These are phyloP conservation scores for Stramenopiles sp. DNA, from an alignment of 352 stramenopile genomes.

Conservation along the genomic window DNA sequence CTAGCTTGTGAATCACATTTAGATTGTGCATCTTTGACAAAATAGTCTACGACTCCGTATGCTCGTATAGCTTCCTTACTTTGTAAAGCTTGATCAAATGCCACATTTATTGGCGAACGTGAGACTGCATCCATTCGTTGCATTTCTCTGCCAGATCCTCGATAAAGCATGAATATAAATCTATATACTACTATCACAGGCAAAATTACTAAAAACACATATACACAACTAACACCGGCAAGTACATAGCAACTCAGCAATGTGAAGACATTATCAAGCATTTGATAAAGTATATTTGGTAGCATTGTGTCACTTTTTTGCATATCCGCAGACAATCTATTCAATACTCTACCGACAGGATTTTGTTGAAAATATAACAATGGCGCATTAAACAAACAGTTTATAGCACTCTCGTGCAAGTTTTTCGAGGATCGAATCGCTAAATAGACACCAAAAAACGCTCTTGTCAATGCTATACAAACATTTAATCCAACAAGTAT, in stretches of 20 bases:
- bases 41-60: constrained; percentile 27
- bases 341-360: not conserved
- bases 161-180: not conserved
- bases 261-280: too few relatives aligned
- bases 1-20: not conserved
- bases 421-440: too few relatives aligned
- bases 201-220: too few relatives aligned
- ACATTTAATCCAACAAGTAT: too few relatives aligned
- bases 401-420: constrained; percentile 30
- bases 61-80: constrained; percentile 66
- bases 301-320: constrained; percentile 65
- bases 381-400: constrained; percentile 33
- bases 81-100: constrained; percentile 55
- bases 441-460: too few relatives aligned
- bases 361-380: not conserved
- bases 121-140: not conserved
- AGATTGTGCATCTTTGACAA: constrained; percentile 10
- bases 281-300: too few relatives aligned
- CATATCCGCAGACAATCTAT: constrained; percentile 21
- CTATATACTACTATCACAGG: not conserved
- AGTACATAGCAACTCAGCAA: too few relatives aligned
- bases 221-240: too few relatives aligned
- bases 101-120: constrained; percentile 52
- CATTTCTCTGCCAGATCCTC: not conserved
- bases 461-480: too few relatives aligned